A percentile compares a stretch with the other conserved stretches of the same genome.
phyloP scores from a whole-genome alignment of 306 rosid genomes.

The Citrullus colocynthis region DNA sequence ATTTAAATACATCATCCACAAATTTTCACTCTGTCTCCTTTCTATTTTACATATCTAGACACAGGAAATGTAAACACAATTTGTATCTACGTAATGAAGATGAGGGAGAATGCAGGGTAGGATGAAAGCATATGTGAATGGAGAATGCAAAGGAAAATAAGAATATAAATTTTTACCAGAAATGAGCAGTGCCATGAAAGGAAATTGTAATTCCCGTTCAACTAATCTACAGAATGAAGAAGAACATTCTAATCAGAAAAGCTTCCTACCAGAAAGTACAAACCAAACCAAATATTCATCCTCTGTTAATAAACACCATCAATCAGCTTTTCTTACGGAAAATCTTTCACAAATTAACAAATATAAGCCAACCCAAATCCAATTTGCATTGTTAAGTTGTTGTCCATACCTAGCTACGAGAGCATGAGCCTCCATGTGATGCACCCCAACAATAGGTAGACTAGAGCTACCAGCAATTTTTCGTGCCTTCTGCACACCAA shows the following conservation, averaged over 20 bases:
- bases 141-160: neutral
- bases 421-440: conserved; percentile 99
- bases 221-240: conserved; percentile 39
- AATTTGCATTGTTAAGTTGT: neutral
- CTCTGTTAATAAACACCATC: neutral
- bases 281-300: neutral
- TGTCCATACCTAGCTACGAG: conserved; percentile 73
- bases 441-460: conserved; percentile 77
- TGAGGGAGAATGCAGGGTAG: neutral
- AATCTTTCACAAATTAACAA: neutral
- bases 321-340: neutral
- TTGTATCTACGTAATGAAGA: neutral
- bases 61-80: neutral
- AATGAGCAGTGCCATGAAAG: conserved; percentile 82
- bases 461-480: conserved; percentile 46
- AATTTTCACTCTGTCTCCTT: neutral
- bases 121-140: neutral
- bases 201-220: conserved; percentile 70
- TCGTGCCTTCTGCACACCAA: conserved; percentile 84
- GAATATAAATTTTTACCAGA: conserved; percentile 38
- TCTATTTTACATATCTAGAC: neutral
- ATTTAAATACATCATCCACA: neutral
- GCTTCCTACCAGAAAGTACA: conserved; percentile 1
- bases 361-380: neutral
- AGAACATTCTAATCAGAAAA: conserved; percentile 12